A percentile compares a stretch with the other conserved stretches of the same genome.
Evolutionary conservation across 768 basidiomycete species (phyloP).

Genomic region (Galerina sulciceps): DNA sequence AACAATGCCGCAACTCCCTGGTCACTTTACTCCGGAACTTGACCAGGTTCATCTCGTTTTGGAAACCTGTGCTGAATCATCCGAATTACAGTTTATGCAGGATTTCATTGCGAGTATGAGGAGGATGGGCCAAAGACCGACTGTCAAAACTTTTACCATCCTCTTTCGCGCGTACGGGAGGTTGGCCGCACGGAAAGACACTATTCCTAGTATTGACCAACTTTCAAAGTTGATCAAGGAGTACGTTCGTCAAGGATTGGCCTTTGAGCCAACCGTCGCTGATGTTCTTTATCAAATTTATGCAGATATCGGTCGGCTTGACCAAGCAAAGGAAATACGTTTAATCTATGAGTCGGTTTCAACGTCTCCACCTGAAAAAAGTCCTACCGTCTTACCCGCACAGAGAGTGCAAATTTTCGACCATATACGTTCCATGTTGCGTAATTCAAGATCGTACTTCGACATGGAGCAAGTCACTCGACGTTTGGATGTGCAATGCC

Average conservation of each 20-base stretch:
- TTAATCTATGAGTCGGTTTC: conserved; percentile 34
- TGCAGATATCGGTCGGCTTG: conserved; percentile 37
- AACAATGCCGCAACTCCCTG: conserved; percentile 56
- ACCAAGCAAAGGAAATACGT: conserved; percentile 41
- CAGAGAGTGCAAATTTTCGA: background rate
- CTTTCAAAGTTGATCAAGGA: conserved; percentile 48
- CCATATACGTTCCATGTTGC: conserved; percentile 37
- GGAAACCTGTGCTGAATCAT: conserved; percentile 36
- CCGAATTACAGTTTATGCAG: conserved; percentile 36
- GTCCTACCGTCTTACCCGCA: background rate
- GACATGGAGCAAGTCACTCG: conserved; percentile 48
- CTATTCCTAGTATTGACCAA: conserved; percentile 31
- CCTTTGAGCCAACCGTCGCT: conserved; percentile 47
- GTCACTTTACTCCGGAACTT: conserved; percentile 47
- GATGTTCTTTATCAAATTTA: conserved; percentile 47
- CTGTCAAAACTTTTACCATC: conserved; percentile 49
- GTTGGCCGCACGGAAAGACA: conserved; percentile 28
- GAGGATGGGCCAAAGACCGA: conserved; percentile 45
- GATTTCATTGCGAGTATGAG: conserved; percentile 39
- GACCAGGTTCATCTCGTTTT: conserved; percentile 62
- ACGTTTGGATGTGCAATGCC: conserved; percentile 42
- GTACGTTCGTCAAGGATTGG: conserved; percentile 48
- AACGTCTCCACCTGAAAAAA: background rate
- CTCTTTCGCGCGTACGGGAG: conserved; percentile 50
- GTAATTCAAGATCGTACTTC: conserved; percentile 38